Base-by-base conservation (phyloP, 2,329 filamentous ascomycete species). In the Tolypocladium inflatum region DNA sequence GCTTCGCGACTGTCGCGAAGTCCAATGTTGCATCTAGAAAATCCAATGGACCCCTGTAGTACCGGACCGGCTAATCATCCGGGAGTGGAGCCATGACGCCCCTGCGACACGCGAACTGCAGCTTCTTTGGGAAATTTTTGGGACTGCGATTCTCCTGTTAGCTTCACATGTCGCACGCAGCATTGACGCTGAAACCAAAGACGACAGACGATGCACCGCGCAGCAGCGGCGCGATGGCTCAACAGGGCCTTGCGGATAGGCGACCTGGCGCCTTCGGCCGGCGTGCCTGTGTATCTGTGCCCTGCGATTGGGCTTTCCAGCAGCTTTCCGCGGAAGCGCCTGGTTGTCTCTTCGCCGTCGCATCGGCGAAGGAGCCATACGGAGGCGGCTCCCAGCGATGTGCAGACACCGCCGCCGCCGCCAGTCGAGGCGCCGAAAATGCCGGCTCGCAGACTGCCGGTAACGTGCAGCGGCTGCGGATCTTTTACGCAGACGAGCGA, bases 391-490 rank as follows among this genome's bases (percentile, higher is more conserved):
- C 23, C 59, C 11, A 58, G 19, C 17, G 26, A 64, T 55, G 10
- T 33, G 1, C 8, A 39, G 2, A 50, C 53, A 11, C 10, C 50
- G 7, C 11, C 53, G 19, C 38, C 38, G 19, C 30, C 39, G 2
- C 48, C 48, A n/a, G 15, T 30, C 4, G 39, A 55, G 13, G 13
- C 42, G 38, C 8, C 33, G 10, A 51, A 38, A 17, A 15, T 51
- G 1, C 55, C 61, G 4, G 56, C 43, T 15, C 66, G 68, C 43
- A 64, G 63, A 51, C 72, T 88, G 1, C 85, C 86, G 0, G 64
- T 76, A 13, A 82, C 80, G 62, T 89, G 86, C 64, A 77, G 78
- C 15, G 86, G 86, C 41, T 89, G 86, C 66, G 86, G 86, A 51
- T 85, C 85, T 17, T 77, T 86, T 63, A 77, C 83, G 52, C 86